Evolutionary conservation across 352 stramenopile genomes (phyloP), one percentile per base, ranked within the genome.

Genomic region (Blastocystis sp.): DNA sequence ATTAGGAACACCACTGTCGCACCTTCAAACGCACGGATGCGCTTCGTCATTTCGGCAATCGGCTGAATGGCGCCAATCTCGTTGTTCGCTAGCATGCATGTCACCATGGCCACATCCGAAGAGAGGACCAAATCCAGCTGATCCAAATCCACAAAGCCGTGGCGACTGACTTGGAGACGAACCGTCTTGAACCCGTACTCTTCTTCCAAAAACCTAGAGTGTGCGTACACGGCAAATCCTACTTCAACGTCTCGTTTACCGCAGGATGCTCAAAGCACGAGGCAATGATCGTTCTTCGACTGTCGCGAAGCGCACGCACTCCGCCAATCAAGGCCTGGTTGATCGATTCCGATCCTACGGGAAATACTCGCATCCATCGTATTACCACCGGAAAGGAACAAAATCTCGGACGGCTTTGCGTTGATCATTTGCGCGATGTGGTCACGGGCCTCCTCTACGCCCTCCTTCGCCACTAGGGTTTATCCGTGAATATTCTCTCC

Each of bases 1-100:
- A 46, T 24, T 42, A 11, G 24, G 9, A 8, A 64, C 34, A 38
- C 4, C 4, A 32, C 1, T 36, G 18, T n/a, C 2, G 9, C 49
- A 81, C 69, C 16, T 44, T 89, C 72, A 42, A 81, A 81, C 54
- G 84, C 86, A 59, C 88, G 87, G 84, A 90, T 89, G 44, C 88
- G 69, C 51, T 87, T 71, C 4, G 91, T 89, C 57, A 98, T 94
- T 56, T 95, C 90, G 0, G 90, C 89, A 24, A 99, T 92, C 2
- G 94, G 94, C 88, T 98, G 94, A 32, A 99, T 88, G 34, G 94
- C 94, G 42, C 94, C 94, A 38, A 97, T 92, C 90, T 99, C 95
- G 88, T 98, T 99, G 88, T 99, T 98, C n/a, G 94, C 94, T 24
- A 96, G 91, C 94, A 98, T 98, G 61, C 98, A 87, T 0, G 95